Percentiles rank a stretch among this genome's conserved stretches.
Evolutionary conservation across 345 rosid species (phyloP).

Genomic region (Gynandropsis gynandra): DNA sequence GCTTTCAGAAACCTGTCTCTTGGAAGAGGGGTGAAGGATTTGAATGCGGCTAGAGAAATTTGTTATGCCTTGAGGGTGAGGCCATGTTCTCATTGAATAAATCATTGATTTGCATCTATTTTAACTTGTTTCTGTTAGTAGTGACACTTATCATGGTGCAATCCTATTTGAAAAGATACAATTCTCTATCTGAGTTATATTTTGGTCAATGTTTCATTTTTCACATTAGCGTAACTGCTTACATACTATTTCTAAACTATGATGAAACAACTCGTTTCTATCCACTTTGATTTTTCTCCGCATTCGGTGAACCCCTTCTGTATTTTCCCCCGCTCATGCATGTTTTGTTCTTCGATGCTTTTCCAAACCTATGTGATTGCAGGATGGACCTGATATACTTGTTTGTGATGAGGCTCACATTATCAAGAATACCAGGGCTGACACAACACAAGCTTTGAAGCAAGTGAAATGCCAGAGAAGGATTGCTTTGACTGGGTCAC

Average conservation of each 20-base stretch:
- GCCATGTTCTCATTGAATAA: neutral
- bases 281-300: neutral
- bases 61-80: slow-evolving; percentile 77
- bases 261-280: neutral
- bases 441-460: slow-evolving; percentile 95
- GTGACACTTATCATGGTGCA: slow-evolving; percentile 1
- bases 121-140: neutral
- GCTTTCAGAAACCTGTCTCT: slow-evolving; percentile 85
- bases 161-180: slow-evolving; percentile 2
- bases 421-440: slow-evolving; percentile 95
- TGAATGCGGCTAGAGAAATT: slow-evolving; percentile 58
- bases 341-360: slow-evolving; percentile 19
- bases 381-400: slow-evolving; percentile 99
- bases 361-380: slow-evolving; percentile 19
- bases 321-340: neutral
- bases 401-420: slow-evolving; percentile 99
- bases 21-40: slow-evolving; percentile 84
- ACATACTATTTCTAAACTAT: no score
- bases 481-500: slow-evolving; percentile 98
- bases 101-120: slow-evolving; percentile 1
- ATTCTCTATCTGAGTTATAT: neutral
- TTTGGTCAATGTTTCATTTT: no score
- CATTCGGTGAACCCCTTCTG: neutral
- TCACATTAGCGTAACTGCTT: no score
- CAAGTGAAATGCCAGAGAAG: slow-evolving; percentile 95